These are phyloP conservation scores for Leishmania lainsoni DNA, from an alignment of 208 protist species.

Conservation along the genomic window DNA sequence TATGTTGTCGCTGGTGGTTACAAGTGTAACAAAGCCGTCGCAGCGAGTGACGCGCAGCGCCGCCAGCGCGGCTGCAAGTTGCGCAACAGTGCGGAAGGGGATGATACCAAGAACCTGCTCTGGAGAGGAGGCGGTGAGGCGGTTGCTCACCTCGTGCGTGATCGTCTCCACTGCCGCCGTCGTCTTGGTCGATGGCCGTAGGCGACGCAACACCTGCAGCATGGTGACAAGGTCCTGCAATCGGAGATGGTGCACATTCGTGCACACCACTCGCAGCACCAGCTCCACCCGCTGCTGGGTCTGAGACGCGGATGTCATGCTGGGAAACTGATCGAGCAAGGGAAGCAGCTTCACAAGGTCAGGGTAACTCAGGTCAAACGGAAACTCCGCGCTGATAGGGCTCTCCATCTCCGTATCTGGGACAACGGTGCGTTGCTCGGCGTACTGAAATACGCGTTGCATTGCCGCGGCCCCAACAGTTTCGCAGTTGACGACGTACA, in stretches of 20 bases:
- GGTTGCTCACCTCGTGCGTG: slow-evolving; percentile 25
- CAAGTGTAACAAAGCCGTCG: slow-evolving; percentile 50
- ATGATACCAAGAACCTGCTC: slow-evolving; percentile 14
- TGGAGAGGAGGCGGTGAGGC: slow-evolving; percentile 8
- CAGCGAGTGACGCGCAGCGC: slow-evolving; percentile 63
- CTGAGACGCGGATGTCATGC: background rate
- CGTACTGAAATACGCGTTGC: slow-evolving; percentile 32
- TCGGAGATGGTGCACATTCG: slow-evolving; percentile 7
- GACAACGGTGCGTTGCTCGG: slow-evolving; percentile 13
- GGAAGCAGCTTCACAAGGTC: slow-evolving; percentile 53
- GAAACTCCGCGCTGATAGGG: slow-evolving; percentile 2
- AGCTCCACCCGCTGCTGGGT: slow-evolving; percentile 12
- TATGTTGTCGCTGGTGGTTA: slow-evolving; percentile 20
- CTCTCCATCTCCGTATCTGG: background rate
- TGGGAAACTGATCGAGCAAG: slow-evolving; percentile 37
- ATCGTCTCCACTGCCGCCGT: slow-evolving; percentile 34
- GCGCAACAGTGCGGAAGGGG: slow-evolving; percentile 43
- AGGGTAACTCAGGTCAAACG: slow-evolving; percentile 20
- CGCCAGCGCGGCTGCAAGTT: slow-evolving; percentile 53
- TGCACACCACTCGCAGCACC: slow-evolving; percentile 25
- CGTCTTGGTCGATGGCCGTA: slow-evolving; percentile 35
- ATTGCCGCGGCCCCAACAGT: slow-evolving; percentile 22
- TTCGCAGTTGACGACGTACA: slow-evolving; percentile 19
- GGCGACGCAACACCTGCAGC: slow-evolving; percentile 50
- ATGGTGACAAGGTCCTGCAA: slow-evolving; percentile 49